phyloP scores from a whole-genome alignment of 2,329 filamentous ascomycete species.

The Aspergillus ustus region DNA sequence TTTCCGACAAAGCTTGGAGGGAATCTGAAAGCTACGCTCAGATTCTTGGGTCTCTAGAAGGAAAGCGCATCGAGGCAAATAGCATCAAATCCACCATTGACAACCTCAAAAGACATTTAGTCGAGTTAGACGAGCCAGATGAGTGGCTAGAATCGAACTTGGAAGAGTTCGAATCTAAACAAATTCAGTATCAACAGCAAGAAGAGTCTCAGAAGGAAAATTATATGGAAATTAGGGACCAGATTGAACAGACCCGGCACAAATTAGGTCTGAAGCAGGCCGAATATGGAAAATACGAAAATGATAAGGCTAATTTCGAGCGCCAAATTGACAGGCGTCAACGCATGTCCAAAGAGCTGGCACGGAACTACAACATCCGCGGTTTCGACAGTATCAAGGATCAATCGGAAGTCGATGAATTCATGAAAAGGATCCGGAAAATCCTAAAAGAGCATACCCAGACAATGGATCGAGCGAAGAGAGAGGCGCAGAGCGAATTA shows the following conservation, averaged over 20 bases:
- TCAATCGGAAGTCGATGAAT: slow-evolving; percentile 73
- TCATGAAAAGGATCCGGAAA: slow-evolving; percentile 77
- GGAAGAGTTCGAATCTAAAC: slow-evolving; percentile 76
- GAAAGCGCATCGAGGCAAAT: slow-evolving; percentile 74
- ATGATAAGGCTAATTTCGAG: slow-evolving; percentile 85
- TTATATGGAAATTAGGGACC: slow-evolving; percentile 66
- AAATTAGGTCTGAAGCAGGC: slow-evolving; percentile 47
- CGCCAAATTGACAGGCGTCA: slow-evolving; percentile 74
- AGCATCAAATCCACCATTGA: slow-evolving; percentile 72
- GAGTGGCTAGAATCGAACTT: slow-evolving; percentile 73
- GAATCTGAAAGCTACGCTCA: slow-evolving; percentile 74
- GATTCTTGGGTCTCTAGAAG: slow-evolving; percentile 74
- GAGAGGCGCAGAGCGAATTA: slow-evolving; percentile 74
- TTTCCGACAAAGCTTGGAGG: slow-evolving; percentile 69
- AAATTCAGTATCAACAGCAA: slow-evolving; percentile 68
- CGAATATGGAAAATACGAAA: slow-evolving; percentile 73
- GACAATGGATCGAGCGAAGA: slow-evolving; percentile 74
- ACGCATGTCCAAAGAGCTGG: slow-evolving; percentile 76
- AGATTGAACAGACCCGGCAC: slow-evolving; percentile 53
- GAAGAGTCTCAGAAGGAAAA: slow-evolving; percentile 65
- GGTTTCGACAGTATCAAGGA: slow-evolving; percentile 81
- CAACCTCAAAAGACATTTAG: slow-evolving; percentile 72
- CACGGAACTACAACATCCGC: slow-evolving; percentile 75
- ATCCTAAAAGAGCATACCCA: slow-evolving; percentile 77
- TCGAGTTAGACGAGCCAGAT: slow-evolving; percentile 79